These are phyloP conservation scores for Globisporangium cederbergense DNA, from an alignment of 352 stramenopile genomes.

Conservation along the genomic window DNA sequence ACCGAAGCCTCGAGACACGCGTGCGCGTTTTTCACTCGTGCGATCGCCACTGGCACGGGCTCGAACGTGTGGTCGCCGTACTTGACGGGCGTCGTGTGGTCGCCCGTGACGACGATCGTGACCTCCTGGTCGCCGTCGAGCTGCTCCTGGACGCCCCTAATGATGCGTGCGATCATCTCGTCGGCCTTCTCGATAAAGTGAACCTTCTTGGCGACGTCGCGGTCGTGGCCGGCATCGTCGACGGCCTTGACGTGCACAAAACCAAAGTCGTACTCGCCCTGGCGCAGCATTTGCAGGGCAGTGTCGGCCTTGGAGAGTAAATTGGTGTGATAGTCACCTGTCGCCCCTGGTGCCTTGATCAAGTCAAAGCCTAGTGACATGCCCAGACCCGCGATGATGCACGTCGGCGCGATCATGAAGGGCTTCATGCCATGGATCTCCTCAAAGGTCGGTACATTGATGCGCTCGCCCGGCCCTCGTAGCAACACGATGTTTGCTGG, in stretches of 20 bases:
- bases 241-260: constrained; percentile 88
- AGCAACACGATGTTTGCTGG: constrained; percentile 86
- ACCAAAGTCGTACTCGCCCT: constrained; percentile 60
- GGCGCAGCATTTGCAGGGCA: constrained; percentile 42
- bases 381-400: constrained; percentile 84
- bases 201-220: constrained; percentile 80
- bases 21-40: constrained; percentile 37
- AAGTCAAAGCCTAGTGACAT: constrained; percentile 86
- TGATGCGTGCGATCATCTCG: constrained; percentile 68
- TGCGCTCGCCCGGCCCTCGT: constrained; percentile 78
- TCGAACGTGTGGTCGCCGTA: constrained; percentile 89
- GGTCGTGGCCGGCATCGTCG: constrained; percentile 83
- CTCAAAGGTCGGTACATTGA: constrained; percentile 79
- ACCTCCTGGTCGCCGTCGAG: constrained; percentile 42
- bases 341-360: constrained; percentile 60
- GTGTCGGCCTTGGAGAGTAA: constrained; percentile 77
- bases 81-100: constrained; percentile 84
- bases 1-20: constrained; percentile 21
- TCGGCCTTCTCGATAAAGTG: constrained; percentile 84
- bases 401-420: constrained; percentile 89
- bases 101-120: constrained; percentile 82
- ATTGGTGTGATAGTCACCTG: constrained; percentile 85
- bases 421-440: constrained; percentile 76
- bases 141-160: constrained; percentile 47
- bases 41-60: constrained; percentile 78